Evolutionary conservation across 257 asterid genomes (phyloP), one percentile per base, ranked within the genome.

Genomic region (Petunia secreta): DNA sequence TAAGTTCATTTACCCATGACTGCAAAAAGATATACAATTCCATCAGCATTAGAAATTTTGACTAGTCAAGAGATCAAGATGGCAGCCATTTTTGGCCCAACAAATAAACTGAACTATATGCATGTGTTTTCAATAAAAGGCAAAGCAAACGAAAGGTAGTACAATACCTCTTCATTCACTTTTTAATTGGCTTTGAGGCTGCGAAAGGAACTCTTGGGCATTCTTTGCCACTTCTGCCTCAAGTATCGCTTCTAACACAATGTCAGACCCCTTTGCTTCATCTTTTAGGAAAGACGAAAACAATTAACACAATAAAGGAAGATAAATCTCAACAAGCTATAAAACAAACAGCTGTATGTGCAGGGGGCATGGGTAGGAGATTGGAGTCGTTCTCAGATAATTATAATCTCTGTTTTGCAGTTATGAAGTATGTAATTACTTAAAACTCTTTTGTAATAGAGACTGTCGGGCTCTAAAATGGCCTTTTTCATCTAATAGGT

Each of bases 221-320:
- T 88, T 90, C 78, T 69, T 91, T n/a, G 99, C 99, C 80, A 95
- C 97, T 63, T 91, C 94, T 81, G 91, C 97, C 91, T 95, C 98
- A 58, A 93, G 76, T 41, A 95, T 83, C 11, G 99, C 98, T 87
- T 91, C 98, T 87, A 95, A 85, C 80, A 95, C 81, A 74, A 95
- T 76, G 84, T 95, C 98, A 5, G 96, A 93, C 79, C 98, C 98
- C 82, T 63, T 83, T 39, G 86, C 63, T 38, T 86, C 91, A 80
- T 83, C 97, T 92, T 48, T 3, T 46, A 46, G 15, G 60, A 54
- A 25, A 36, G 69, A 62, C 2, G 38, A 37, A 43, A 80, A 80
- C 6, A 25, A 71, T 68, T 68, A 44, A 43, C 8, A 41, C 36
- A 43, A 68, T 43, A 67, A 79, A 55, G 25, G 68, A 57, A 69